Conservation (phyloP, 2,329 filamentous ascomycete genomes). For the Fusarium xyrophilum region DNA sequence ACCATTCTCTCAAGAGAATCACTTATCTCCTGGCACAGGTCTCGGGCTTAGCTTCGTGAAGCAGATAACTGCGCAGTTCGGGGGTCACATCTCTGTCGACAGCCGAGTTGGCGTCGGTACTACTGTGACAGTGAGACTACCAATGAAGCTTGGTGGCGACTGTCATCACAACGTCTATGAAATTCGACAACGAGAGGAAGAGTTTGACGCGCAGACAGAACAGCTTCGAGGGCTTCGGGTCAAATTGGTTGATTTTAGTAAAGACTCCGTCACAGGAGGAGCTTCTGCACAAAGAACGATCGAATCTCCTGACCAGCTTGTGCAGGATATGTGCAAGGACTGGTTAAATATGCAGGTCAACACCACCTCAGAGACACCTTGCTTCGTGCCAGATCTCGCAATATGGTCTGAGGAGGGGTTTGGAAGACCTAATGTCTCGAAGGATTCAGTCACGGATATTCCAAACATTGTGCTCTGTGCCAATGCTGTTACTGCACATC, state of each 20-base stretch:
- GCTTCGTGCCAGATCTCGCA: conserved; percentile 39
- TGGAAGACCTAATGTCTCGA: not conserved
- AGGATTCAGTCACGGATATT: not conserved
- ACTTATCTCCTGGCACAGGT: conserved; percentile 65
- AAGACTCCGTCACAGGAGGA: not conserved
- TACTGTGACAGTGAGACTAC: conserved; percentile 45
- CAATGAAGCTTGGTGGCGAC: conserved; percentile 29
- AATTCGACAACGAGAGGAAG: conserved; percentile 30
- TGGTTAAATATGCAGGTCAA: conserved; percentile 33
- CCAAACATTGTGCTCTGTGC: conserved; percentile 46
- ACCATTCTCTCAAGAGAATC: conserved; percentile 70
- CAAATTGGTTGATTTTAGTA: conserved; percentile 1
- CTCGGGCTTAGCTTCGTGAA: conserved; percentile 71
- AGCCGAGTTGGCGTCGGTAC: conserved; percentile 51
- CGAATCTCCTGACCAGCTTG: not conserved
- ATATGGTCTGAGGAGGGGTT: conserved; percentile 36
- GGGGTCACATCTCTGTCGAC: conserved; percentile 65
- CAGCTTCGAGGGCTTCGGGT: conserved; percentile 45
- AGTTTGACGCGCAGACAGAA: conserved; percentile 41
- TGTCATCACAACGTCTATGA: not conserved
- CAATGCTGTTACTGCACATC: conserved; percentile 44
- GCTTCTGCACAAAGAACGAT: not conserved
- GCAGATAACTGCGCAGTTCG: conserved; percentile 63
- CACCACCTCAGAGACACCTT: not conserved
- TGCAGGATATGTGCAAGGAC: conserved; percentile 19